A percentile compares a stretch with the other conserved stretches of the same genome.
Evolutionary conservation across 495 filamentous ascomycete genomes (phyloP).

Genomic region (Aspergillus sparsus): DNA sequence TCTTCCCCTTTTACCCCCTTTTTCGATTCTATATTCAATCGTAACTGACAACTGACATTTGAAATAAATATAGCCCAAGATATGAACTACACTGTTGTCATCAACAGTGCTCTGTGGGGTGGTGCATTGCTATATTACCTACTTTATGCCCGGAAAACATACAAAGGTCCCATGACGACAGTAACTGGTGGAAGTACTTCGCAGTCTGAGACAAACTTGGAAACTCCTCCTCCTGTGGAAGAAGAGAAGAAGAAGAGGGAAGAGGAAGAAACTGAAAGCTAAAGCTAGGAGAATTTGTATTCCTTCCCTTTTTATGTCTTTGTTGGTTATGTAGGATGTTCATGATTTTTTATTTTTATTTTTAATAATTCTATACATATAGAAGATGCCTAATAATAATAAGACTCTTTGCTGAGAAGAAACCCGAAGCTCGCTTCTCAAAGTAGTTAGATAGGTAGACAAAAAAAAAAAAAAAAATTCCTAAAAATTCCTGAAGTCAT

Average conservation of each 20-base stretch:
- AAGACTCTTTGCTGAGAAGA: too few relatives aligned
- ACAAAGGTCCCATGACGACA: constrained; percentile 71
- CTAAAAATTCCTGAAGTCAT: too few relatives aligned
- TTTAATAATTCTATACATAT: too few relatives aligned
- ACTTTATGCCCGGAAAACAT: constrained; percentile 67
- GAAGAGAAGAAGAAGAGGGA: not conserved
- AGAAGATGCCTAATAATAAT: too few relatives aligned
- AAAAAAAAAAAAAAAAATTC: too few relatives aligned
- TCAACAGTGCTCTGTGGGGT: constrained; percentile 62
- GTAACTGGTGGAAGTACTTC: constrained; percentile 28
- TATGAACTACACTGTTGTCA: constrained; percentile 69
- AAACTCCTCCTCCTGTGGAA: not conserved
- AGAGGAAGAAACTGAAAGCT: not conserved
- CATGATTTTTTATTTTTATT: too few relatives aligned
- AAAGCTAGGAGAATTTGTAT: too few relatives aligned
- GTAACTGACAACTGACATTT: not conserved
- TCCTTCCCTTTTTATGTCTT: too few relatives aligned
- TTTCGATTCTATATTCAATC: not conserved
- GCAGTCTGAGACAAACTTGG: constrained; percentile 17
- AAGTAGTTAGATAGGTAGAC: too few relatives aligned
- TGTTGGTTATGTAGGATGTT: too few relatives aligned
- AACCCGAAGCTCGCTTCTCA: too few relatives aligned
- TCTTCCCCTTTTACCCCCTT: constrained; percentile 14
- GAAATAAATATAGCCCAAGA: constrained; percentile 36
- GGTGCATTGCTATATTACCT: constrained; percentile 64